Base-by-base conservation (phyloP, 2,329 filamentous ascomycete species). In the Aquanectria penicillioides region DNA sequence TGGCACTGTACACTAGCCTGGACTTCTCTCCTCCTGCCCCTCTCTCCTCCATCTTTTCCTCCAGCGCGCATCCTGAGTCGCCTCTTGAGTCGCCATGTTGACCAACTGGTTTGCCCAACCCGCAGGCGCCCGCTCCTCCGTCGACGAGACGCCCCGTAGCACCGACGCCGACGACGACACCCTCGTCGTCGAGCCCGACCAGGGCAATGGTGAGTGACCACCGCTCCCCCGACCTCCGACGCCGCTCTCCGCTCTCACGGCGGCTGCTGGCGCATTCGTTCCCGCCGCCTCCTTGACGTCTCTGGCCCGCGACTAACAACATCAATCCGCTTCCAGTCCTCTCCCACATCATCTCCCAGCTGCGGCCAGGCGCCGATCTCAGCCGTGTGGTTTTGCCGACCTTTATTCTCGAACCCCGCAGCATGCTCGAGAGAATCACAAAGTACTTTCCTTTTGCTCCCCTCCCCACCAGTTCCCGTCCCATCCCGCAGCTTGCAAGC, bases 391-490 rank as follows among this genome's bases (percentile, higher is more conserved):
- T 95, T 29, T 83, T 99, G 55, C 95, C 95, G 34, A 99, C 95
- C 43, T 99, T 99, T 76, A 99, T 99, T 71, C 87, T 99, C 69
- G 95, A 99, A 77, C 95, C 95, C 20, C 89, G 94, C 72, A 97
- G 94, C 69, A 99, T 99, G 95, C 82, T 99, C 70, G 95, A 99
- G 80, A 88, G 95, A 69, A 99, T 99, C 75, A 99, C 95, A 72
- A 99, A 99, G 94, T 97, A 81, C 40, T 48, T 34, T 10, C 12
- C 56, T 46, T n/a, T n/a, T n/a, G n/a, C 36, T 29, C 40, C 40
- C 22, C 17, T 22, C 15, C 46, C 12, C 29, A 11, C 20, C 18
- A 17, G 37, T 3, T 37, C 12, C n/a, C 34, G 4, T 40, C 38
- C 29, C 63, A 20, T 61, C 15, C 40, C 17, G 34, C 43, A 50